Conservation (phyloP, 73 alveolate species). For the Symbiodinium pilosum region DNA sequence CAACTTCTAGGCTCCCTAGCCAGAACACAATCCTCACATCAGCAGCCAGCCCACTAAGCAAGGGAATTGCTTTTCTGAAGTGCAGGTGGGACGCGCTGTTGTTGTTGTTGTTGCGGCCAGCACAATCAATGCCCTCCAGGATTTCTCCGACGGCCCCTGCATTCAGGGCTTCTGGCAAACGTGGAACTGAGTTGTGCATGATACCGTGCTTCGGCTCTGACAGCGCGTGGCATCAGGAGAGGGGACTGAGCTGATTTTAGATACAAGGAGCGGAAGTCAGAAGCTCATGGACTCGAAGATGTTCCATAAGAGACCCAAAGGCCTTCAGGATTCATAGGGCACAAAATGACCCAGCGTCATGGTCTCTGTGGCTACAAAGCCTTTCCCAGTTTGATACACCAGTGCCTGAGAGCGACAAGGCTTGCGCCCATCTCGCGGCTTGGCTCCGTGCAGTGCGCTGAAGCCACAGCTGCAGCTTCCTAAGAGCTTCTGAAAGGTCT, state of each 20-base stretch:
- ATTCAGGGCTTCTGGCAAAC: neutral
- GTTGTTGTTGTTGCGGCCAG: neutral
- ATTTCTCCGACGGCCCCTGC: conserved; percentile 49
- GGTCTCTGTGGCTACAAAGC: no score
- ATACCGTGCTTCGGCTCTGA: no score
- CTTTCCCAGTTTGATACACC: no score
- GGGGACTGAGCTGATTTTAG: no score
- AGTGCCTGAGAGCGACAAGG: conserved; percentile 61
- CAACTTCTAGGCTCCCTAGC: neutral
- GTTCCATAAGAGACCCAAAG: no score
- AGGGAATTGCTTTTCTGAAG: no score
- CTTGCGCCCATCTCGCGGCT: conserved; percentile 70
- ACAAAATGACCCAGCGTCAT: no score
- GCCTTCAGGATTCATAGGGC: no score
- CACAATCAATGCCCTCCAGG: conserved; percentile 27
- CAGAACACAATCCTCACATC: no score
- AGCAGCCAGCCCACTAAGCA: no score
- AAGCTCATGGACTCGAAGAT: neutral
- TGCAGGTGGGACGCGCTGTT: neutral
- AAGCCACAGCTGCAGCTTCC: conserved; percentile 82
- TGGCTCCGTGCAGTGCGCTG: conserved; percentile 39
- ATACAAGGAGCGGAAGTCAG: neutral
- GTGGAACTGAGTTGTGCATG: neutral
- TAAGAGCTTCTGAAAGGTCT: neutral
- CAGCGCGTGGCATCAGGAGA: no score